These are phyloP conservation scores for Cyberlindnera japonica DNA, from an alignment of 805 yeast genomes.

Conservation along the genomic window DNA sequence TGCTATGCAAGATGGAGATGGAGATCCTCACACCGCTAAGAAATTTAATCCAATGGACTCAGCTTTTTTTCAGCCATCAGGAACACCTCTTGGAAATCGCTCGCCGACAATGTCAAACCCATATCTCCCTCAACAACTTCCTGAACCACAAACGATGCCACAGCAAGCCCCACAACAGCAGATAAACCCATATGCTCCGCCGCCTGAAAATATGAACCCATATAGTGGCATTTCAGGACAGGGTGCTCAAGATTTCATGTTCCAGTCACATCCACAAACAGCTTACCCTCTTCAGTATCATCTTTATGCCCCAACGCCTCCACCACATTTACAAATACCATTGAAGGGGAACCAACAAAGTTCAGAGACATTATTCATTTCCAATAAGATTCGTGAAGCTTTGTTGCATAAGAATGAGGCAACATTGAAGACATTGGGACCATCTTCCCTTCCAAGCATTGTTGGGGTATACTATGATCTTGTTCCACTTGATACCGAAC, in stretches of 20 bases:
- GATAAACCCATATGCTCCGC: constrained; percentile 22
- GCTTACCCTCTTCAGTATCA: constrained; percentile 70
- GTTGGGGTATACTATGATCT: constrained; percentile 83
- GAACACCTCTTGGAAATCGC: constrained; percentile 6
- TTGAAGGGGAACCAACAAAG: constrained; percentile 69
- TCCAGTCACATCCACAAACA: constrained; percentile 19
- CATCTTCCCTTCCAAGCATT: constrained; percentile 62
- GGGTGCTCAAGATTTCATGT: constrained; percentile 13
- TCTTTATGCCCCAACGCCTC: constrained; percentile 85
- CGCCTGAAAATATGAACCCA: constrained; percentile 10
- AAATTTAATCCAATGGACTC: constrained; percentile 43
- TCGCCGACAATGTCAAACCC: constrained; percentile 13
- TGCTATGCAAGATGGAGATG: neutral
- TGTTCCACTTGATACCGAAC: constrained; percentile 67
- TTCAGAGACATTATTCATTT: constrained; percentile 65
- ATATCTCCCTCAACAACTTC: constrained; percentile 12
- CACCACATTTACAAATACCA: constrained; percentile 61
- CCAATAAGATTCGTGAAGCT: constrained; percentile 65
- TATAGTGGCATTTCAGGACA: constrained; percentile 7
- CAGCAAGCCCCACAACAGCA: constrained; percentile 1
- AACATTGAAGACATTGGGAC: constrained; percentile 61
- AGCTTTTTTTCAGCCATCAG: constrained; percentile 33
- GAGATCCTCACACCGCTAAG: constrained; percentile 27
- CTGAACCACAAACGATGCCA: constrained; percentile 5
- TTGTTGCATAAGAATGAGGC: constrained; percentile 77